Evolutionary conservation across 2,329 filamentous ascomycete species (phyloP).

Genomic region (Didymellaceae sp.): DNA sequence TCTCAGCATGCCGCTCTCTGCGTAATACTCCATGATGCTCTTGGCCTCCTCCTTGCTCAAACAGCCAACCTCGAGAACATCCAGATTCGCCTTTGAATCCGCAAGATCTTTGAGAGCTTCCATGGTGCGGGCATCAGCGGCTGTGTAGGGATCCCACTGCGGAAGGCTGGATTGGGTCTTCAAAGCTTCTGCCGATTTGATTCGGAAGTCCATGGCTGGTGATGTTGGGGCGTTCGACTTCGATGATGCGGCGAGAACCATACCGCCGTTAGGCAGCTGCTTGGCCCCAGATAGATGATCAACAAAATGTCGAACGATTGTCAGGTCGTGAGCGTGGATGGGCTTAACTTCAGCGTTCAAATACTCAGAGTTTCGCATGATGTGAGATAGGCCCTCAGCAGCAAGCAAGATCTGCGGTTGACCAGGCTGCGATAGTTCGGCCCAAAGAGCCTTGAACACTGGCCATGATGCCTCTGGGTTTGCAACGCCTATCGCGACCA

Average conservation of each 20-base stretch:
- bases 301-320: slow-evolving; percentile 75
- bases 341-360: slow-evolving; percentile 70
- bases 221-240: slow-evolving; percentile 71
- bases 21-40: slow-evolving; percentile 91
- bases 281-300: slow-evolving; percentile 64
- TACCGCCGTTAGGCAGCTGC: slow-evolving; percentile 74
- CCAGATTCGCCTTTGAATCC: slow-evolving; percentile 42
- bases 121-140: slow-evolving; percentile 60
- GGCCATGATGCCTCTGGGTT: slow-evolving; percentile 81
- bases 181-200: slow-evolving; percentile 59
- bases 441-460: slow-evolving; percentile 81
- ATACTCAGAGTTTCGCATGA: slow-evolving; percentile 82
- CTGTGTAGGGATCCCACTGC: slow-evolving; percentile 59
- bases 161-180: slow-evolving; percentile 47
- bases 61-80: slow-evolving; percentile 66
- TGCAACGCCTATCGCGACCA: slow-evolving; percentile 72
- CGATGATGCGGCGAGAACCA: slow-evolving; percentile 76
- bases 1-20: slow-evolving; percentile 79
- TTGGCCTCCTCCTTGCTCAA: slow-evolving; percentile 77
- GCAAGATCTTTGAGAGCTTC: slow-evolving; percentile 52
- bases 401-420: slow-evolving; percentile 73
- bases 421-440: slow-evolving; percentile 69
- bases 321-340: slow-evolving; percentile 87
- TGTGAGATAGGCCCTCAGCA: slow-evolving; percentile 79
- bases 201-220: slow-evolving; percentile 71